Evolutionary conservation across 1,284 basidiomycete genomes (phyloP).

Genomic region (Amylostereum areolatum): DNA sequence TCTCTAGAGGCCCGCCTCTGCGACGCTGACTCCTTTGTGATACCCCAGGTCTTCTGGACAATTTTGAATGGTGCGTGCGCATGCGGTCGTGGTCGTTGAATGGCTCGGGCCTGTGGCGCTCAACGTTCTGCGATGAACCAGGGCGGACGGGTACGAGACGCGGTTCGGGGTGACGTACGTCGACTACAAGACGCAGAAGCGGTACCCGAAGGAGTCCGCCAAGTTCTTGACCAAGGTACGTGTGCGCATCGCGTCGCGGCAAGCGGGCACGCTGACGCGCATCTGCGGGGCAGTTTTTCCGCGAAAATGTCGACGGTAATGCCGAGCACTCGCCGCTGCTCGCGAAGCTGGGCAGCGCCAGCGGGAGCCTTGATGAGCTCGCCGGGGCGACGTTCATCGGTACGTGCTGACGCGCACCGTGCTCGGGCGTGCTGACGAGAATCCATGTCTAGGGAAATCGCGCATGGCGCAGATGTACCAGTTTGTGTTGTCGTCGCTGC

Average conservation of each 20-base stretch:
- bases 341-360: no score
- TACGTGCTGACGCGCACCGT: no score
- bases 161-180: constrained; percentile 65
- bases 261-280: no score
- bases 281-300: constrained; percentile 8
- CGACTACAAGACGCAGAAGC: constrained; percentile 64
- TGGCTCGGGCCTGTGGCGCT: neutral
- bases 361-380: no score
- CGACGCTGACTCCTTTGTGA: constrained; percentile 3
- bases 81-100: constrained; percentile 1
- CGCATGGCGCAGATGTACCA: no score
- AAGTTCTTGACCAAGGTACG: constrained; percentile 41
- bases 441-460: no score
- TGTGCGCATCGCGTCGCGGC: no score
- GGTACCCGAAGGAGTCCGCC: constrained; percentile 65
- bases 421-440: no score
- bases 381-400: no score
- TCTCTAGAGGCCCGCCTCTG: neutral
- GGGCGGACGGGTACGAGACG: constrained; percentile 59
- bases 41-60: constrained; percentile 61
- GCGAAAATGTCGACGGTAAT: constrained; percentile 5
- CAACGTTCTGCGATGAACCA: no score
- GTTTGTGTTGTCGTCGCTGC: no score
- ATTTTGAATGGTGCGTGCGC: constrained; percentile 60
- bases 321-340: no score